Evolutionary conservation across 208 protist species (phyloP).

Genomic region (Acanthamoeba culbertsoni): DNA sequence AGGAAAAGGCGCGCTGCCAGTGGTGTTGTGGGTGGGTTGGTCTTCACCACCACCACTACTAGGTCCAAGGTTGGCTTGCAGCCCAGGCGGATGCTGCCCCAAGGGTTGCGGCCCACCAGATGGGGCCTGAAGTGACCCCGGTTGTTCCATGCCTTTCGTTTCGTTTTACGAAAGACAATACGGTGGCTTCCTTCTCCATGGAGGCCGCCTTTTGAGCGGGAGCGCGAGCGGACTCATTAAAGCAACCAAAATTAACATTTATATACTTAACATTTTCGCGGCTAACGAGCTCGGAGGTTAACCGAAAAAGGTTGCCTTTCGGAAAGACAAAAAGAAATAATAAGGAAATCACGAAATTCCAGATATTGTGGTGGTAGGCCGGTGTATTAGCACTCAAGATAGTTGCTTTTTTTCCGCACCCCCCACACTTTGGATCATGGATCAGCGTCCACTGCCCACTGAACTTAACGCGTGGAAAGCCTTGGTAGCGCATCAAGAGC

Average conservation of each 20-base stretch:
- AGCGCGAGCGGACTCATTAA: background rate
- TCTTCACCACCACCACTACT: background rate
- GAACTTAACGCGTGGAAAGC: slow-evolving; percentile 45
- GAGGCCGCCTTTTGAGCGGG: background rate
- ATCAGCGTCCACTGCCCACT: background rate
- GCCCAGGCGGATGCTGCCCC: background rate
- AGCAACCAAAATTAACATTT: background rate
- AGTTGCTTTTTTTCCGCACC: no score
- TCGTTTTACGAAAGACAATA: slow-evolving; percentile 14
- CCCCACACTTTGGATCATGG: background rate
- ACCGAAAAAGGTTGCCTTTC: no score
- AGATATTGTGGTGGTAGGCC: no score
- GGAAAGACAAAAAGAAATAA: no score
- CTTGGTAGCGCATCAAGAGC: slow-evolving; percentile 60
- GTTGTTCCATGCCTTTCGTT: background rate
- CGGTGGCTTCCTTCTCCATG: no score
- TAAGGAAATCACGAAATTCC: no score
- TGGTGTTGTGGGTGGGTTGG: no score
- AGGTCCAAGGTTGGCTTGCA: background rate
- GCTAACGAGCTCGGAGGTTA: no score
- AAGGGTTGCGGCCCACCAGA: background rate
- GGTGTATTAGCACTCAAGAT: no score
- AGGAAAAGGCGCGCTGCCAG: no score
- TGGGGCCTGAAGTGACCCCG: background rate
- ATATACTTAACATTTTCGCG: no score